Evolutionary conservation across 2,329 filamentous ascomycete genomes (phyloP).

Genomic region (Phaeosphaeriaceae sp.): DNA sequence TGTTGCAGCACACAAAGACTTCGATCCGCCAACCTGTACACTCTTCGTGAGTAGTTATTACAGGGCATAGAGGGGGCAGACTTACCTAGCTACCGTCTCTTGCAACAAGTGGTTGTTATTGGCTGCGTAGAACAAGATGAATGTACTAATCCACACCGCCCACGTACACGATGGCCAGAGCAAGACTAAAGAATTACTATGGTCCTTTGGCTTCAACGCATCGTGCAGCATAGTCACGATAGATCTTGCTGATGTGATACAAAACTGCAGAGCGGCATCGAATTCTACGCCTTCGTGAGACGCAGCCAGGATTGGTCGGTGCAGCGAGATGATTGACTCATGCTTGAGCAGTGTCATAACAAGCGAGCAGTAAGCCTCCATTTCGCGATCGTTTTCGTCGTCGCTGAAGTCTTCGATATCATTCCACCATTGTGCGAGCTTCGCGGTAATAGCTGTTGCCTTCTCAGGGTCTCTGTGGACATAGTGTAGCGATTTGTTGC

Average conservation of each 20-base stretch:
- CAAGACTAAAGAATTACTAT: conserved; percentile 41
- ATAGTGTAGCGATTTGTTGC: conserved; percentile 60
- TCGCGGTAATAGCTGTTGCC: conserved; percentile 56
- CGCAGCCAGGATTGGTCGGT: conserved; percentile 58
- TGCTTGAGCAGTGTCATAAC: conserved; percentile 57
- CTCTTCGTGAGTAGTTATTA: conserved; percentile 8
- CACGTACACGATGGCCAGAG: conserved; percentile 62
- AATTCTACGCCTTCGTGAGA: conserved; percentile 54
- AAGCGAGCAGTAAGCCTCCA: conserved; percentile 48
- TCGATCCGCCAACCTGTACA: conserved; percentile 29
- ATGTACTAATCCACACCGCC: conserved; percentile 62
- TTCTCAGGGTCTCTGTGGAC: conserved; percentile 53
- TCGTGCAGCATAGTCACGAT: conserved; percentile 54
- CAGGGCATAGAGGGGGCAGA: too few species aligned
- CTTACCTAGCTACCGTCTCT: conserved; percentile 51
- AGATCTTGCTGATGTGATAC: conserved; percentile 59
- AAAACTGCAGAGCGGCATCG: conserved; percentile 59
- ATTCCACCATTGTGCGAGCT: conserved; percentile 61
- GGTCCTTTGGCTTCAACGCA: conserved; percentile 20
- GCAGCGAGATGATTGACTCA: conserved; percentile 60
- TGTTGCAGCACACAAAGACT: conserved; percentile 34
- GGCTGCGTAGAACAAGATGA: conserved; percentile 60
- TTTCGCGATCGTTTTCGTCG: conserved; percentile 31
- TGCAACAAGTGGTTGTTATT: conserved; percentile 54
- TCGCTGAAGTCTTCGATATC: conserved; percentile 60